Evolutionary conservation across 805 yeast species (phyloP).

Genomic region (Starmerella khaoyaiensis): DNA sequence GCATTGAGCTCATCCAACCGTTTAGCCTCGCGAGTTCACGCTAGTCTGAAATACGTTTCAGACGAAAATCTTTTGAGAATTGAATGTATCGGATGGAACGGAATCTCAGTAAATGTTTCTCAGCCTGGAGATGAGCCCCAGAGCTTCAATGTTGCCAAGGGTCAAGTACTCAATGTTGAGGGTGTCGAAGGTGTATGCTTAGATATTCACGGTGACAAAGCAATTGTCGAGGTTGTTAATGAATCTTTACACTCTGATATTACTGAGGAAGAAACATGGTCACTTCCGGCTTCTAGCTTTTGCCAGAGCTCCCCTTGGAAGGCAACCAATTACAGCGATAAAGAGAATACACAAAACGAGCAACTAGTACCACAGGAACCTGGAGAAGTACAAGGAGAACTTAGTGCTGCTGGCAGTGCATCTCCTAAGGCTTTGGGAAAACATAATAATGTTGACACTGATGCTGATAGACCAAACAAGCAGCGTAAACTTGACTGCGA

Average conservation of each 20-base stretch:
- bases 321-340: conserved; percentile 4
- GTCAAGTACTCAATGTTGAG: conserved; percentile 56
- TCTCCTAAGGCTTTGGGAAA: too few species aligned
- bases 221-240: conserved; percentile 38
- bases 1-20: conserved; percentile 37
- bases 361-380: neutral
- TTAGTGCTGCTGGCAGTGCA: too few species aligned
- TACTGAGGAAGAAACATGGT: conserved; percentile 27
- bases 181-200: conserved; percentile 46
- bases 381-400: too few species aligned
- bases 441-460: too few species aligned
- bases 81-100: conserved; percentile 73
- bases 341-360: neutral
- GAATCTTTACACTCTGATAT: conserved; percentile 36
- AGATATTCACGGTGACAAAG: conserved; percentile 57
- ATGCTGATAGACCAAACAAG: too few species aligned
- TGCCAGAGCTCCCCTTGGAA: neutral
- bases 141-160: conserved; percentile 40
- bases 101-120: conserved; percentile 57
- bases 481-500: too few species aligned
- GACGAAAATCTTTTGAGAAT: conserved; percentile 35
- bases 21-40: conserved; percentile 56
- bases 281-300: conserved; percentile 4
- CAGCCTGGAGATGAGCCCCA: conserved; percentile 25
- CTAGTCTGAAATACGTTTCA: conserved; percentile 36